Evolutionary conservation across 1,139 yeast species (phyloP).

Genomic region (Meyerozyma sp.): DNA sequence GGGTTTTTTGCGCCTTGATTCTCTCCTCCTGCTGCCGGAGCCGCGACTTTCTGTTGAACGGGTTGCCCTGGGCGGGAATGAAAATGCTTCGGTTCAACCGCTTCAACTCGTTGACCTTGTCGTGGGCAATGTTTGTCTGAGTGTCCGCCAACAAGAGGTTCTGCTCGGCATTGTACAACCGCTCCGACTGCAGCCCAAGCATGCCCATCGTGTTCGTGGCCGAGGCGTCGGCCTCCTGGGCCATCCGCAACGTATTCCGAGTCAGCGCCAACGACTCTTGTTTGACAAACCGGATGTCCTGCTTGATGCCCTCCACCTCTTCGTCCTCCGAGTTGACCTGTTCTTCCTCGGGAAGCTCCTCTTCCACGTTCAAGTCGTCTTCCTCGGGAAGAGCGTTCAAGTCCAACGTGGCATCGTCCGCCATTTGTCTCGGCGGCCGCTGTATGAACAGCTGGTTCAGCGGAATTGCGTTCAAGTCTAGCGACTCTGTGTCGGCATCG

Average conservation of each 20-base stretch:
- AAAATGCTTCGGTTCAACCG: conserved; percentile 78
- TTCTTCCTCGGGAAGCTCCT: conserved; percentile 40
- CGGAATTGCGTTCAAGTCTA: conserved; percentile 40
- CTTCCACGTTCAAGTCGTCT: conserved; percentile 40
- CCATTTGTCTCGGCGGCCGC: conserved; percentile 18
- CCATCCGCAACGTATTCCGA: conserved; percentile 79
- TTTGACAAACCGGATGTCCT: conserved; percentile 78
- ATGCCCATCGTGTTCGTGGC: conserved; percentile 89
- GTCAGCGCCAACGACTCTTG: conserved; percentile 85
- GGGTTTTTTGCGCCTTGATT: conserved; percentile 59
- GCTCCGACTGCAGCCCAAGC: conserved; percentile 88
- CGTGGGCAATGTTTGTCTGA: conserved; percentile 79
- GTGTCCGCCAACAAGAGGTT: conserved; percentile 73
- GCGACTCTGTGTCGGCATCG: conserved; percentile 26
- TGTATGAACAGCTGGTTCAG: conserved; percentile 26
- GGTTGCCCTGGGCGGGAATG: conserved; percentile 77
- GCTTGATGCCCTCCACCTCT: conserved; percentile 84
- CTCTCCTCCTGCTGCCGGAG: conserved; percentile 70
- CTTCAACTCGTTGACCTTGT: conserved; percentile 74
- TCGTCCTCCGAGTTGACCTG: conserved; percentile 61
- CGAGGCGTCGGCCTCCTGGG: conserved; percentile 86
- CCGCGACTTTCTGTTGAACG: conserved; percentile 80
- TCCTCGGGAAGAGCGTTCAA: conserved; percentile 30
- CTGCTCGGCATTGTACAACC: conserved; percentile 74
- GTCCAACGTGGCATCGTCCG: conserved; percentile 25